phyloP scores from a whole-genome alignment of 2,329 filamentous ascomycete species.

The Teratosphaeria viscida region DNA sequence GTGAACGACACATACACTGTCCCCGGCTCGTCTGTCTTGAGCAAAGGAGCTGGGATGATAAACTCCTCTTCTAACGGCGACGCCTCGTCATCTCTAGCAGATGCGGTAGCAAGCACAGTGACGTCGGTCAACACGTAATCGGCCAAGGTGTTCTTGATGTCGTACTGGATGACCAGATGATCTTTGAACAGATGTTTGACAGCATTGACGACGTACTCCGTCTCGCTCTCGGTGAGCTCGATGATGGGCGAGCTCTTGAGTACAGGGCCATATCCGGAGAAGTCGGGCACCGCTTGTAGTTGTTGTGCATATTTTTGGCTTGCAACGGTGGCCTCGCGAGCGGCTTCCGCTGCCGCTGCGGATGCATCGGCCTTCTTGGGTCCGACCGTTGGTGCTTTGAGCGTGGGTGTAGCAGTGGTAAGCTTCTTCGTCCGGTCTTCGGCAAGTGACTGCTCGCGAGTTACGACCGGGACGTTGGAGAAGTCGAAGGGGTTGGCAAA shows the following conservation, averaged over 20 bases:
- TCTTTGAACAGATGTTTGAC: constrained; percentile 98
- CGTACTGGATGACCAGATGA: constrained; percentile 89
- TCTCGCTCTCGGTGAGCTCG: constrained; percentile 92
- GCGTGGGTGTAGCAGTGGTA: constrained; percentile 78
- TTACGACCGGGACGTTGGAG: constrained; percentile 81
- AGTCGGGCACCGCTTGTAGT: constrained; percentile 77
- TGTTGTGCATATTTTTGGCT: constrained; percentile 85
- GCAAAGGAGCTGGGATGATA: constrained; percentile 76
- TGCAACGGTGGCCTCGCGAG: constrained; percentile 59
- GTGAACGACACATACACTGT: constrained; percentile 94
- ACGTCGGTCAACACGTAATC: constrained; percentile 86
- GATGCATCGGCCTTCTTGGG: constrained; percentile 62
- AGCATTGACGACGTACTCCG: constrained; percentile 87
- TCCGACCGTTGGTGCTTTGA: constrained; percentile 81
- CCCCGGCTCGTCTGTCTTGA: constrained; percentile 75
- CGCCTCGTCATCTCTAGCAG: constrained; percentile 78
- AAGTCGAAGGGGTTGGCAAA: constrained; percentile 86
- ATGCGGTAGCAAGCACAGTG: constrained; percentile 69
- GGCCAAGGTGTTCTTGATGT: constrained; percentile 93
- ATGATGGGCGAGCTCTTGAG: constrained; percentile 82
- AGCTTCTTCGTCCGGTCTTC: constrained; percentile 97
- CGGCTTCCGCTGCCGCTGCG: constrained; percentile 65
- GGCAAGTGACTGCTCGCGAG: constrained; percentile 87
- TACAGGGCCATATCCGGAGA: constrained; percentile 78
- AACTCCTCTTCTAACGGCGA: constrained; percentile 66